A percentile compares a stretch with the other conserved stretches of the same genome.
Evolutionary conservation across 805 yeast species (phyloP).

Genomic region (Ogataea corticis): DNA sequence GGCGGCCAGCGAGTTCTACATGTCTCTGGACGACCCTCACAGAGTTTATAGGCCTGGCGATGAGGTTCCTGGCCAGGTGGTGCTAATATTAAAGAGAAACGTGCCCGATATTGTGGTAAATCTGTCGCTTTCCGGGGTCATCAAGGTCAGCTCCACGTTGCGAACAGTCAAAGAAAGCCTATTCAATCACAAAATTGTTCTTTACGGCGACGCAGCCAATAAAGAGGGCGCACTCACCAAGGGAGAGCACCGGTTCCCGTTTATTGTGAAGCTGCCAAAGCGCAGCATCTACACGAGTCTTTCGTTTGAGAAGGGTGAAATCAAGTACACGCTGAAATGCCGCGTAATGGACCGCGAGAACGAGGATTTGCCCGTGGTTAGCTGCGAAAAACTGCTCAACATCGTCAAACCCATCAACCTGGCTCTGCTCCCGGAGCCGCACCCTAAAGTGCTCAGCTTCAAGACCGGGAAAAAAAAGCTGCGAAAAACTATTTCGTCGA

Average conservation of each 20-base stretch:
- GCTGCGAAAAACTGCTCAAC: conserved; percentile 58
- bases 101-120: conserved; percentile 53
- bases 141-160: conserved; percentile 54
- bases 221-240: conserved; percentile 46
- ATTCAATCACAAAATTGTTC: conserved; percentile 58
- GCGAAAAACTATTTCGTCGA: conserved; percentile 40
- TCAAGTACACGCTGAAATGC: conserved; percentile 56
- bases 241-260: conserved; percentile 89
- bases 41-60: conserved; percentile 81
- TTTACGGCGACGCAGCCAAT: conserved; percentile 49
- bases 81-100: conserved; percentile 56
- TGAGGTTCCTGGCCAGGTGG: conserved; percentile 61
- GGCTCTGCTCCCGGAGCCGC: conserved; percentile 61
- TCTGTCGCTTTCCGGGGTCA: conserved; percentile 55
- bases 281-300: conserved; percentile 71
- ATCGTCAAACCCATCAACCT: conserved; percentile 78
- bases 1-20: conserved; percentile 61
- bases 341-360: conserved; percentile 23
- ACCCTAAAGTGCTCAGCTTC: conserved; percentile 63
- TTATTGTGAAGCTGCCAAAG: conserved; percentile 76
- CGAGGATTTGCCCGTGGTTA: conserved; percentile 33
- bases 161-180: conserved; percentile 48
- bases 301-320: conserved; percentile 84
- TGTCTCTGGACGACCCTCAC: conserved; percentile 73
- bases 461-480: conserved; percentile 44